Conservation (phyloP, 2,329 filamentous ascomycete species). For the Pyricularia grisea region DNA sequence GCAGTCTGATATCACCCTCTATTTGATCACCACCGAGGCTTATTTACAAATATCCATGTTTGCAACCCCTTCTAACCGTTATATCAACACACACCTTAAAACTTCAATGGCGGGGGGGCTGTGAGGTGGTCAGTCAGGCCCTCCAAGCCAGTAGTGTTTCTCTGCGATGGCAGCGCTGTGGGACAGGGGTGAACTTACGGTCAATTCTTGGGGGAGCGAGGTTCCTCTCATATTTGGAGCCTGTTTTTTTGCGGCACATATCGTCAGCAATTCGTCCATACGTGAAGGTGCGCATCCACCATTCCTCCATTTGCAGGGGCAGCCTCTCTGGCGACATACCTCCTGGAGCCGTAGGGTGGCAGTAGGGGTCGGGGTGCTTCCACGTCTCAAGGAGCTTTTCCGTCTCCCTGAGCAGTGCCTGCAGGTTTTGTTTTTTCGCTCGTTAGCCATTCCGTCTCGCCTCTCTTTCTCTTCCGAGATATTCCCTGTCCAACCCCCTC, state of each 20-base stretch:
- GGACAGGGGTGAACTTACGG: conserved; percentile 47
- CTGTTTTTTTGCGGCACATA: conserved; percentile 31
- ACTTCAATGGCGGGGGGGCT: conserved; percentile 44
- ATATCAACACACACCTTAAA: conserved; percentile 15
- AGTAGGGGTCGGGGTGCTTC: conserved; percentile 96
- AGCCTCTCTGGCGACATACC: conserved; percentile 43
- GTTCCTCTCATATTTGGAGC: conserved; percentile 95
- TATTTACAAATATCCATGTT: background rate
- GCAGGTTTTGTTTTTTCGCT: background rate
- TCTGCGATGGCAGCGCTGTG: background rate
- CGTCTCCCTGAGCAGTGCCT: conserved; percentile 75
- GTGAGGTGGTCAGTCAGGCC: conserved; percentile 11
- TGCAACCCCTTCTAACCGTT: background rate
- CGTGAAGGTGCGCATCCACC: background rate
- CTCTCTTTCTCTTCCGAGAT: background rate
- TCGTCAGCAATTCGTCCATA: conserved; percentile 6
- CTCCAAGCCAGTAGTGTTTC: background rate
- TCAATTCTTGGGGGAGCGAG: conserved; percentile 70
- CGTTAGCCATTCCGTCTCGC: background rate
- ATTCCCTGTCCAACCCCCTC: background rate
- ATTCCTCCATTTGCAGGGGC: background rate
- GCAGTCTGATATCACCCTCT: background rate
- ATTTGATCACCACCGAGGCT: conserved; percentile 8
- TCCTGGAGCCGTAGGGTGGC: conserved; percentile 82
- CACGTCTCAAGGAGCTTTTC: conserved; percentile 82